Base-by-base conservation (phyloP, 176 grass and related monocot genomes). In the Phoenix roebelenii region DNA sequence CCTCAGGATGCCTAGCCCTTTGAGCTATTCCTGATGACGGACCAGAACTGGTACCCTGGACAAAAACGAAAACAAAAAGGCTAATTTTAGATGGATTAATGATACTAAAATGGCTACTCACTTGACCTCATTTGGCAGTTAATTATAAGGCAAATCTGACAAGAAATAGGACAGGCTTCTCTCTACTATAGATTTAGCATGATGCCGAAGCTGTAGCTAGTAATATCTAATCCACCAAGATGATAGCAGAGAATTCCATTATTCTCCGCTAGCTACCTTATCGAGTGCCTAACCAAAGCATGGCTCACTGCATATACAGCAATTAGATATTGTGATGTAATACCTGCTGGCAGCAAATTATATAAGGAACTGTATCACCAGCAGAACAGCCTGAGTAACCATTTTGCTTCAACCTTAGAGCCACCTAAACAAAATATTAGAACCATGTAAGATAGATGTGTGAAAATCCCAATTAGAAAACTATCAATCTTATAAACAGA, bases 331-430 rank as follows among this genome's bases (percentile, higher is more conserved):
- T 9, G 7, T 54, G 15, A 64, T 52, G 3, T 57, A 68, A 48
- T 85, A 98, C 94, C 87, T 92, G 82, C 51, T 85, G 84, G 49
- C 75, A 68, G 70, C 88, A 98, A 74, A 98, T 98, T 67, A 98
- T 89, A 59, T 98, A 98, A 65, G 94, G 94, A 65, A 98, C 60
- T 68, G 84, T 89, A 72, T 92, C 87, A 59, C 88, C 94, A 71
- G 82, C 88, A 26, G 79, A 83, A 71, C 83, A 98, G 25, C 88
- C 83, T 60, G 84, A 76, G 74, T 89, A 82, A 25, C 88, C 94
- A 79, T 93, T 93, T 75, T 85, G 85, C 88, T 80, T 85, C 52
- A 93, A 72, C 89, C 94, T 92, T 74, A 89, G 68, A 64, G 94
- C 94, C 64, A 93, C 82, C 94, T 98, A 60, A 89, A 67, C 53